A percentile compares a stretch with the other conserved stretches of the same genome.
Evolutionary conservation across 306 rosid species (phyloP).

Genomic region (Vicia villosa): DNA sequence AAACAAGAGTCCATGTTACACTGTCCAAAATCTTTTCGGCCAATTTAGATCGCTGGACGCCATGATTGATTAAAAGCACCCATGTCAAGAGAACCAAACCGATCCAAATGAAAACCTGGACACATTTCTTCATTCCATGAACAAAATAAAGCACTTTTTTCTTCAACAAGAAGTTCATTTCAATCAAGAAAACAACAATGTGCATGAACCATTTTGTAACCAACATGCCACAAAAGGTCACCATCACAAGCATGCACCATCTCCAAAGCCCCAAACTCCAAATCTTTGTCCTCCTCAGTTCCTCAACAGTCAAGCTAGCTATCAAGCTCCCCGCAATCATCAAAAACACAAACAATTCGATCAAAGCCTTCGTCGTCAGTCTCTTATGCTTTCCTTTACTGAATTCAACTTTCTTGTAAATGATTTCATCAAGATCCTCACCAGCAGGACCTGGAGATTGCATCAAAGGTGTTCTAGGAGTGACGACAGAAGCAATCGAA

Average conservation of each 20-base stretch:
- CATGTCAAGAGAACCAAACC: constrained; percentile 71
- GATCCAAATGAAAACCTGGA: constrained; percentile 75
- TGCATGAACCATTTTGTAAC: constrained; percentile 78
- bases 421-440: constrained; percentile 69
- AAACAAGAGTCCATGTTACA: constrained; percentile 70
- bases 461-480: constrained; percentile 49
- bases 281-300: constrained; percentile 26
- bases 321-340: constrained; percentile 54
- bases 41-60: constrained; percentile 48
- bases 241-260: constrained; percentile 79
- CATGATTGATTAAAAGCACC: constrained; percentile 61
- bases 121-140: constrained; percentile 86
- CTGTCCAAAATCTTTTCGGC: constrained; percentile 47
- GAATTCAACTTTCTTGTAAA: constrained; percentile 58
- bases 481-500: constrained; percentile 50
- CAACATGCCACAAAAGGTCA: constrained; percentile 77
- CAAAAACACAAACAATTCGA: constrained; percentile 51
- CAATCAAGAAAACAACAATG: constrained; percentile 75
- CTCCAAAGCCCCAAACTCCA: constrained; percentile 83
- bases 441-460: constrained; percentile 51
- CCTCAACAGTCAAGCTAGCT: constrained; percentile 57
- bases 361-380: constrained; percentile 47
- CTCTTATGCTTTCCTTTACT: constrained; percentile 53
- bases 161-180: constrained; percentile 74
- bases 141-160: constrained; percentile 90